A percentile compares a stretch with the other conserved stretches of the same genome.
Evolutionary conservation across 2,329 filamentous ascomycete species (phyloP).

Genomic region (Alternaria sp.): DNA sequence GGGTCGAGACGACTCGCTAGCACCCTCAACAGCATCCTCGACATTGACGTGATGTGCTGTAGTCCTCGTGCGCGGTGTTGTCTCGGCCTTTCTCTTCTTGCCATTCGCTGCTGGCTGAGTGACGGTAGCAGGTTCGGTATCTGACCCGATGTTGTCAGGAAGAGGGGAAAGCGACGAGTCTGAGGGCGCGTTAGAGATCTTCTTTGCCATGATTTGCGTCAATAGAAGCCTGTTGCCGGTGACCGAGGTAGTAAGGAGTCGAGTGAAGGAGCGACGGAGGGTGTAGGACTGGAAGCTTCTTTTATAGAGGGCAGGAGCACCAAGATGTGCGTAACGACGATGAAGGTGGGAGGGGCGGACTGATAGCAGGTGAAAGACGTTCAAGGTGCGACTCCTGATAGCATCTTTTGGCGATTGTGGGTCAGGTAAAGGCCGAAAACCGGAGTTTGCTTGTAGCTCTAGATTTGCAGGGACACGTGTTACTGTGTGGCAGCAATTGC

Average conservation of each 20-base stretch:
- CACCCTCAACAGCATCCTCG: constrained; percentile 12
- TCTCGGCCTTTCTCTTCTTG: constrained; percentile 44
- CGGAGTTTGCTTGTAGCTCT: accelerated
- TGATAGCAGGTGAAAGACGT: constrained; percentile 9
- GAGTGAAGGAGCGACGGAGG: constrained; percentile 11
- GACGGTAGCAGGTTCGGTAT: constrained; percentile 14
- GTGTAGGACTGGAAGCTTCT: background rate
- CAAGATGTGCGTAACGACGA: background rate
- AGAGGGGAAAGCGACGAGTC: constrained; percentile 38
- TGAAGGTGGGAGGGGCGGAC: constrained; percentile 16
- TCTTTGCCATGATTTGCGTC: constrained; percentile 31
- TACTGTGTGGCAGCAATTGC: background rate
- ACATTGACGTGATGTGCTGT: constrained; percentile 10
- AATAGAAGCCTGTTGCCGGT: background rate
- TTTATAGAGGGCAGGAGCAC: constrained; percentile 5
- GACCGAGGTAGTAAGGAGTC: background rate
- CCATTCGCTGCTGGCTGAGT: constrained; percentile 17
- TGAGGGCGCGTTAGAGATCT: constrained; percentile 20
- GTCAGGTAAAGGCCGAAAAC: background rate
- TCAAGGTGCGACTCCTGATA: constrained; percentile 3
- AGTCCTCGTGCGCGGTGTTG: constrained; percentile 22
- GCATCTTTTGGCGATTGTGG: background rate
- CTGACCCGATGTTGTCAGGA: constrained; percentile 22
- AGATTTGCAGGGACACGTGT: background rate
- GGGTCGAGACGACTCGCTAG: constrained; percentile 20